Base-by-base conservation (phyloP, 73 alveolate genomes). In the Urostyla sp. region DNA sequence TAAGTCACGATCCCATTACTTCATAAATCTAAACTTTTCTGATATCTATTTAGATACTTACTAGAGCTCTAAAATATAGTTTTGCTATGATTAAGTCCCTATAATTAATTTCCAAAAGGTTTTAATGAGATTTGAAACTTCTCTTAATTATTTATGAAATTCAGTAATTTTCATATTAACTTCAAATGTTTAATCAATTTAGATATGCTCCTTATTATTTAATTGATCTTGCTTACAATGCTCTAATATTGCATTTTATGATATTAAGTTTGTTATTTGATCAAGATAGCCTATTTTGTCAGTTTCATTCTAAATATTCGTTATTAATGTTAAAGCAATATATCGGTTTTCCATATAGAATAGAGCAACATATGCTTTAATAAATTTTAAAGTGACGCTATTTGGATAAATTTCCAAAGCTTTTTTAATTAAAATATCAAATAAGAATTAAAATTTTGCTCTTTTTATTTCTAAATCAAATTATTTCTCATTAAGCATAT, bases 311-410 rank as follows among this genome's bases (percentile, higher is more conserved):
- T 69, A 54, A 24, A 44, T 21, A 49, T 69, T 49, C 8, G 83
- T 49, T 16, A 69, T 30, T 16, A 69, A 46, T 18, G 83, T 69
- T 0, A 69, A 44, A n/a, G 83, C 49, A 4, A 69, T 18, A 28
- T 69, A 30, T 49, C 30, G 44, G 35, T 69, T 69, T 1, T 69
- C 27, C 59, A 69, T 24, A 0, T 31, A 37, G 10, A 27, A 34
- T 37, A 46, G 44, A 2, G 53, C 18, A 2, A 69, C 26, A 49
- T 30, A 49, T 1, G 83, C 67, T 23, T 48, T 69, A 31, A n/a
- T 46, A 69, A 46, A 69, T 69, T 46, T 69, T 8, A 69, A 21
- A 13, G 60, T 37, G 10, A 18, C 26, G 44, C 60, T 63, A 6
- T 63, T 45, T 37, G 79, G 79, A 24, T 43, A 63, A 13, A 28